These are phyloP conservation scores for Lindgomyces ingoldianus DNA, from an alignment of 495 filamentous ascomycete genomes.

Conservation along the genomic window DNA sequence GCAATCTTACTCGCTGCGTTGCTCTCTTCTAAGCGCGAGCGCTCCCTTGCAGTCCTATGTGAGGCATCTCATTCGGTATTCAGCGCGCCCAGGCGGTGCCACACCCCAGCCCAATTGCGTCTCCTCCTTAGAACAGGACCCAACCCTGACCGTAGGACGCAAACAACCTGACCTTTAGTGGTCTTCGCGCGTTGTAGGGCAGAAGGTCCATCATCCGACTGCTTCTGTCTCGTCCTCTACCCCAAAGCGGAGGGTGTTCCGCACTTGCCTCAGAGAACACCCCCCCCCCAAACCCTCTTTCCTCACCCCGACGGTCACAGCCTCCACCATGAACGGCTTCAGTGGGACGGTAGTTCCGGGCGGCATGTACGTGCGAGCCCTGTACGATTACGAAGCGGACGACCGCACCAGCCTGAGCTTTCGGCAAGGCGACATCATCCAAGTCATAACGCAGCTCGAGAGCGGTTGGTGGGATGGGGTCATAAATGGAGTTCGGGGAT, in stretches of 20 bases:
- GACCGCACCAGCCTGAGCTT: conserved; percentile 97
- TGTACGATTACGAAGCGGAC: conserved; percentile 97
- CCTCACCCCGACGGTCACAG: conserved; percentile 3
- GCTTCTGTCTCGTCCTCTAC: conserved; percentile 1
- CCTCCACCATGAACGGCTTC: conserved; percentile 63
- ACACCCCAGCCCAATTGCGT: conserved; percentile 34
- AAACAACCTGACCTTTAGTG: conserved; percentile 1
- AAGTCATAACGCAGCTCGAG: conserved; percentile 95
- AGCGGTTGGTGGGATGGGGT: conserved; percentile 99
- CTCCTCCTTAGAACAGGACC: conserved; percentile 4
- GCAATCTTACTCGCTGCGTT: conserved; percentile 15
- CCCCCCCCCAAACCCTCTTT: neutral
- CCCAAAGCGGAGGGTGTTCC: neutral
- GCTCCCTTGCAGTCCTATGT: conserved; percentile 8
- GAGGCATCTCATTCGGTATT: conserved; percentile 27
- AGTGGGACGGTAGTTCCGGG: conserved; percentile 67
- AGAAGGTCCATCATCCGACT: neutral
- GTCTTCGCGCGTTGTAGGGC: conserved; percentile 28
- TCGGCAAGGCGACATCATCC: conserved; percentile 90
- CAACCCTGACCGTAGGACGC: conserved; percentile 29
- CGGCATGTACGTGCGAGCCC: conserved; percentile 87
- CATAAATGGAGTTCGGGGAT: conserved; percentile 87
- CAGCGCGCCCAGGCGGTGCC: conserved; percentile 34
- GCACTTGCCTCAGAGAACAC: conserved; percentile 19
- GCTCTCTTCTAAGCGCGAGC: conserved; percentile 14